Evolutionary conservation across 495 filamentous ascomycete genomes (phyloP).

Genomic region (Talaromyces stipitatus): DNA sequence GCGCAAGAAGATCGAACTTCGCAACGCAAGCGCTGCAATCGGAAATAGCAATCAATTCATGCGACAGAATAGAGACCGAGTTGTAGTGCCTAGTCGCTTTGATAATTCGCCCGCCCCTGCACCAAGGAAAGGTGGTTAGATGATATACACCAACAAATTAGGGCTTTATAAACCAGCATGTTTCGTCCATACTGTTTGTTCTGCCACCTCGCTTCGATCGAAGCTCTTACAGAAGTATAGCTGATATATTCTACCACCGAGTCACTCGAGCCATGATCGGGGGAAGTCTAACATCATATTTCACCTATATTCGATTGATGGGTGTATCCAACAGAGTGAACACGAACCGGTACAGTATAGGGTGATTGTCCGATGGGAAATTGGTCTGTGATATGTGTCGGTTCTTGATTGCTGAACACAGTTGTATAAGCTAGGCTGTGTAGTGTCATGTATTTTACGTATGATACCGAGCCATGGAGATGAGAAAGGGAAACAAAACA

Average conservation of each 20-base stretch:
- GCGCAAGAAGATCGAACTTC: constrained; percentile 42
- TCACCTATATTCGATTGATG: not conserved
- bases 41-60: constrained; percentile 28
- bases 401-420: not conserved
- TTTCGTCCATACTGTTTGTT: not conserved
- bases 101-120: constrained; percentile 14
- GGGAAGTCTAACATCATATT: not conserved
- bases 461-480: not conserved
- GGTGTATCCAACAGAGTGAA: not conserved
- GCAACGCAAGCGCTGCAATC: constrained; percentile 36
- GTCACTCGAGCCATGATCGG: not conserved
- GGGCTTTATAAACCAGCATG: not conserved
- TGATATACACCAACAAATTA: not conserved
- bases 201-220: not conserved
- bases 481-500: not conserved
- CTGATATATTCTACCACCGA: not conserved
- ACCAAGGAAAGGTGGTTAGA: constrained; percentile 21
- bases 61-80: constrained; percentile 12
- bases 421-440: not conserved
- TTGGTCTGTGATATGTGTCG: not conserved
- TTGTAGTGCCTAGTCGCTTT: constrained; percentile 8
- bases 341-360: not conserved
- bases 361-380: not conserved
- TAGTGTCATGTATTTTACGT: not conserved
- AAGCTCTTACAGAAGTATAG: not conserved